Evolutionary conservation across 495 filamentous ascomycete species (phyloP).

Genomic region (Podospora comata): DNA sequence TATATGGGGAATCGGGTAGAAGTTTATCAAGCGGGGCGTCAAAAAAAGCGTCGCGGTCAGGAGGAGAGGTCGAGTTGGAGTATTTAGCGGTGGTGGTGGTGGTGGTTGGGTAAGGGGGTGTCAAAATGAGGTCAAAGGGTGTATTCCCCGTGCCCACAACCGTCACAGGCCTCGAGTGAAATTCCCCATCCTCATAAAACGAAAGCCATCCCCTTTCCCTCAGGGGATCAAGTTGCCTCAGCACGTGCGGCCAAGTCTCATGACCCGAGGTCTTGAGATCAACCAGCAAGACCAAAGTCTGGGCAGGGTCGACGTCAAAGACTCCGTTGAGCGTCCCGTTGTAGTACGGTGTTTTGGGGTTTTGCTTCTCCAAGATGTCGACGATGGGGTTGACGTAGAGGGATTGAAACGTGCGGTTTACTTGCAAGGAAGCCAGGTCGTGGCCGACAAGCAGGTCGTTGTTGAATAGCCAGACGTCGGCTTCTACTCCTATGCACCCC

Average conservation of each 20-base stretch:
- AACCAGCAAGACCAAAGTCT: conserved; percentile 67
- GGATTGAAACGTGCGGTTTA: conserved; percentile 55
- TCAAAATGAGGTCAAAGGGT: conserved; percentile 57
- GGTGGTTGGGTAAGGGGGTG: neutral
- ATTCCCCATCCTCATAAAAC: conserved; percentile 51
- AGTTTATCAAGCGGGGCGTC: conserved; percentile 58
- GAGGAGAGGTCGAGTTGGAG: conserved; percentile 43
- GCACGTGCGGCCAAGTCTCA: conserved; percentile 53
- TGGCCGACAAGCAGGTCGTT: conserved; percentile 63
- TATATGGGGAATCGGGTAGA: conserved; percentile 32
- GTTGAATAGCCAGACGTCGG: conserved; percentile 82
- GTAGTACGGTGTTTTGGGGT: conserved; percentile 47
- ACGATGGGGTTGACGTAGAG: conserved; percentile 66
- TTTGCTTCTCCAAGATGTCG: conserved; percentile 52
- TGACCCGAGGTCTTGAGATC: conserved; percentile 62
- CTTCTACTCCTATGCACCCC: conserved; percentile 73
- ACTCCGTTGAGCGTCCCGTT: conserved; percentile 51
- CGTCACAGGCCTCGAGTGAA: conserved; percentile 60
- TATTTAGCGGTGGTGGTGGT: no score
- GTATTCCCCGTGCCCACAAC: conserved; percentile 78
- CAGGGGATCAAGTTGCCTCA: conserved; percentile 62
- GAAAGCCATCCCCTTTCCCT: conserved; percentile 60
- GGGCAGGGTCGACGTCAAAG: conserved; percentile 56
- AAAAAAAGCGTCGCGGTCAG: conserved; percentile 59
- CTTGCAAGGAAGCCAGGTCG: conserved; percentile 48